These are phyloP conservation scores for Deuterostichococcus epilithicus DNA, from an alignment of 139 green algal genomes.

Conservation along the genomic window DNA sequence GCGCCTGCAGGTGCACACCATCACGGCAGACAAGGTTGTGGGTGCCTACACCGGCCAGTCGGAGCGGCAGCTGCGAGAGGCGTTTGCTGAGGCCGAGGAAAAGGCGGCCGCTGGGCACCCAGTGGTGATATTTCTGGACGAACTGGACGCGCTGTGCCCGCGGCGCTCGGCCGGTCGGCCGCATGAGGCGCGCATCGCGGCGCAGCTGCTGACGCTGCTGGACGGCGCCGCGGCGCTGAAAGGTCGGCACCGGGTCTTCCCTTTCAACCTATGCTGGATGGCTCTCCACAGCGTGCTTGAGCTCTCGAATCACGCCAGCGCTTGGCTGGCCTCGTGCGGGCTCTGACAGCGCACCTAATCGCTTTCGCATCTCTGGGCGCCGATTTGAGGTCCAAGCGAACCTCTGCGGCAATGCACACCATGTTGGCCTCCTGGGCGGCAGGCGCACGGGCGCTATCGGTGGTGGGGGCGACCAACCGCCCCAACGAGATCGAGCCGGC, in stretches of 20 bases:
- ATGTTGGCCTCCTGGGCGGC: not conserved
- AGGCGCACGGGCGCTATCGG: conserved; percentile 37
- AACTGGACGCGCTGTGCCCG: conserved; percentile 85
- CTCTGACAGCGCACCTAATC: too few relatives aligned
- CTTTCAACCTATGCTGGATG: too few relatives aligned
- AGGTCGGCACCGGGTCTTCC: not conserved
- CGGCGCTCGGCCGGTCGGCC: conserved; percentile 42
- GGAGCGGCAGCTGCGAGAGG: conserved; percentile 76
- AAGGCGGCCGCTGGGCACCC: conserved; percentile 38
- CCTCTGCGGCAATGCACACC: too few relatives aligned
- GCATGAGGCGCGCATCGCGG: conserved; percentile 83
- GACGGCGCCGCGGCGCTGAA: conserved; percentile 51
- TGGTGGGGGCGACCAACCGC: conserved; percentile 84
- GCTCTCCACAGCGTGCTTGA: too few relatives aligned
- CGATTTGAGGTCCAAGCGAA: too few relatives aligned
- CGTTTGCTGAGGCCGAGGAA: conserved; percentile 63
- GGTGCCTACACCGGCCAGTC: conserved; percentile 78
- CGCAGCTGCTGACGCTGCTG: conserved; percentile 93
- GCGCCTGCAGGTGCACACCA: conserved; percentile 42
- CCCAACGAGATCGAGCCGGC: conserved; percentile 89
- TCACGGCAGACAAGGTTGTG: conserved; percentile 61
- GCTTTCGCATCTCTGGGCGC: too few relatives aligned
- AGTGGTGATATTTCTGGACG: conserved; percentile 86
- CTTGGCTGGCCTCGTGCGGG: too few relatives aligned
- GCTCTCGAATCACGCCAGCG: too few relatives aligned